phyloP scores from a whole-genome alignment of 176 grass and related monocot genomes.

The Tuctoria greenei region DNA sequence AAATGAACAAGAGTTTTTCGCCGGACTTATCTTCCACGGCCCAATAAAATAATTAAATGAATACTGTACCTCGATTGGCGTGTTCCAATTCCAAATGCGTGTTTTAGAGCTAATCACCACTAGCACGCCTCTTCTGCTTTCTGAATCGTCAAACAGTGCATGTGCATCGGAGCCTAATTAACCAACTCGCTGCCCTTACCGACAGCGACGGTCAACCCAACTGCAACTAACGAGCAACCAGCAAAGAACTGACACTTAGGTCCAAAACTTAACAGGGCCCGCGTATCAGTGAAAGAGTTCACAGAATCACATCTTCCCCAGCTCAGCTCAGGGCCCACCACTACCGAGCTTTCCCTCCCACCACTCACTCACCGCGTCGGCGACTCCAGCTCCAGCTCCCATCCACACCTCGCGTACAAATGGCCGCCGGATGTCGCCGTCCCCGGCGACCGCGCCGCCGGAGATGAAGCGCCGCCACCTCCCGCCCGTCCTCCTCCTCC shows the following conservation, averaged over 20 bases:
- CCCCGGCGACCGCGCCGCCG: neutral
- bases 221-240: neutral
- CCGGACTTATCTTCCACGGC: too few relatives aligned
- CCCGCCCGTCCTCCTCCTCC: neutral
- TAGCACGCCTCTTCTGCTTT: neutral
- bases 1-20: too few relatives aligned
- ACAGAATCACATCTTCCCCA: neutral
- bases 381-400: neutral
- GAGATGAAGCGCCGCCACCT: conserved; percentile 12
- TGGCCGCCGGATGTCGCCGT: neutral
- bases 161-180: neutral
- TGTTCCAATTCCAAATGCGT: neutral
- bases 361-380: conserved; percentile 2
- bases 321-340: neutral
- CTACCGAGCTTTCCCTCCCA: conserved; percentile 16
- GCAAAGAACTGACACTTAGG: neutral
- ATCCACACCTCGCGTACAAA: neutral
- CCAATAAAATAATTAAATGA: too few relatives aligned
- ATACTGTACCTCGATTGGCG: neutral
- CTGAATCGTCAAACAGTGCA: neutral
- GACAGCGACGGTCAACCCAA: neutral
- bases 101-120: neutral
- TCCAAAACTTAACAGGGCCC: neutral
- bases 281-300: neutral
- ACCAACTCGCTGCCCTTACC: neutral